Evolutionary conservation across 1,139 yeast species (phyloP), one percentile per base, ranked within the genome.

Genomic region (Taiozyma sp.): DNA sequence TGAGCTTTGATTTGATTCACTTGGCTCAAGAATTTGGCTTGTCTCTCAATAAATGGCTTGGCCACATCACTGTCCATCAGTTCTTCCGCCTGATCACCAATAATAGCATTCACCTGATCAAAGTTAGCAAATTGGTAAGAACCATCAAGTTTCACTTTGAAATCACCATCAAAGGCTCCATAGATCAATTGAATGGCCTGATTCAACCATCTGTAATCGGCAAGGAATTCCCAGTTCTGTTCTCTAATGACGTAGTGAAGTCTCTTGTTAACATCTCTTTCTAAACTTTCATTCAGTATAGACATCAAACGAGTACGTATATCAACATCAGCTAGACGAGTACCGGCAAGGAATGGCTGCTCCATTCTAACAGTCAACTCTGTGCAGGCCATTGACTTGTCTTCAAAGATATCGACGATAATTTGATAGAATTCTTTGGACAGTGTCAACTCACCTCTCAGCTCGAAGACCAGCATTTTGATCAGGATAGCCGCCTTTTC

Each of bases 281-380:
- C 98, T 56, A 95, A 74, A 58, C 96, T 87, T 50, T 79, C 80
- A 65, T 87, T 85, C 65, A 95, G 73, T 50, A 95, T 87, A 0
- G 79, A 70, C 96, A 95, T 88, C 59, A 95, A 78, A 59, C 83
- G 84, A 54, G 81, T 79, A 52, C 99, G 81, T 44, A 90, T 86
- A 3, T 78, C 75, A 8, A 85, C 87, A 63, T 91, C 93, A 0
- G 87, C 83, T 2, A 90, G 78, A 44, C 96, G 78, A 0, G 99
- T 93, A 44, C 99, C 99, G 19, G 91, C 93, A 64, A 95, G 74
- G 67, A 95, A 95, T 23, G 99, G 97, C 65, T 92, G 97, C 65
- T 95, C 99, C 90, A 95, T 84, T 53, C 99, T 78, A 12, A 91
- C 96, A 0, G 99, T 92, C 45, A 95, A 78, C 63, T 95, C 99